Evolutionary conservation across 331 rosid species (phyloP).

Genomic region (Spiraea crenata): DNA sequence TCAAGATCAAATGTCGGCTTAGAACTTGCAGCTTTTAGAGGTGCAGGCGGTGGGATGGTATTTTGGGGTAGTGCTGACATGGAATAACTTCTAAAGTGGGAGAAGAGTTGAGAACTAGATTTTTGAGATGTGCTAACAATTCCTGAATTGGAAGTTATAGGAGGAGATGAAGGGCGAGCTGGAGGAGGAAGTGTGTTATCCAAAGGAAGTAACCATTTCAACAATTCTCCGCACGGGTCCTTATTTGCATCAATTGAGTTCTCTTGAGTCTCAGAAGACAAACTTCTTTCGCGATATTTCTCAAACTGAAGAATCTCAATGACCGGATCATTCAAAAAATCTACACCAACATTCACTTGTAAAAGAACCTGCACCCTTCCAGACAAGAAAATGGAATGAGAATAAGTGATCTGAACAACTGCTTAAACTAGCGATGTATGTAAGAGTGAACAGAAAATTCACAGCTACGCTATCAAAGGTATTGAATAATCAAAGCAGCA

Average conservation of each 20-base stretch:
- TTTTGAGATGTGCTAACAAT: slow-evolving; percentile 52
- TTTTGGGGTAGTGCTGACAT: slow-evolving; percentile 90
- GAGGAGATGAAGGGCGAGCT: slow-evolving; percentile 54
- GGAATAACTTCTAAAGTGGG: slow-evolving; percentile 91
- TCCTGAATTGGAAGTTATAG: slow-evolving; percentile 56
- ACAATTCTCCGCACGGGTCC: slow-evolving; percentile 73
- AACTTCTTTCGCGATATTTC: slow-evolving; percentile 50
- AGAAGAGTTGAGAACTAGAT: slow-evolving; percentile 65
- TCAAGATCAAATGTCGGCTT: slow-evolving; percentile 79
- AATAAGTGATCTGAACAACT: slow-evolving; percentile 36
- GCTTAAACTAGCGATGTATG: slow-evolving; percentile 2
- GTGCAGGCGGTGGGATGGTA: slow-evolving; percentile 43
- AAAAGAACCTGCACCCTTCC: slow-evolving; percentile 98
- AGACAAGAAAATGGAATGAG: slow-evolving; percentile 56
- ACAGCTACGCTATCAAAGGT: slow-evolving; percentile 15
- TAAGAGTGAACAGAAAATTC: slow-evolving; percentile 18
- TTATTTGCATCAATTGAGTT: slow-evolving; percentile 39
- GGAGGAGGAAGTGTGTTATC: slow-evolving; percentile 63
- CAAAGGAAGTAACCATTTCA: slow-evolving; percentile 90
- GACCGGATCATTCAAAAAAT: slow-evolving; percentile 68
- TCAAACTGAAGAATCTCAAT: slow-evolving; percentile 96
- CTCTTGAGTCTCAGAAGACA: slow-evolving; percentile 39
- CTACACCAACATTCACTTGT: slow-evolving; percentile 77
- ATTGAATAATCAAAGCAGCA: slow-evolving; percentile 4
- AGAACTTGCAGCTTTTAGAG: slow-evolving; percentile 67